Evolutionary conservation across 352 stramenopile species (phyloP), one percentile per base, ranked within the genome.

Genomic region (Phytopythium sindhum): DNA sequence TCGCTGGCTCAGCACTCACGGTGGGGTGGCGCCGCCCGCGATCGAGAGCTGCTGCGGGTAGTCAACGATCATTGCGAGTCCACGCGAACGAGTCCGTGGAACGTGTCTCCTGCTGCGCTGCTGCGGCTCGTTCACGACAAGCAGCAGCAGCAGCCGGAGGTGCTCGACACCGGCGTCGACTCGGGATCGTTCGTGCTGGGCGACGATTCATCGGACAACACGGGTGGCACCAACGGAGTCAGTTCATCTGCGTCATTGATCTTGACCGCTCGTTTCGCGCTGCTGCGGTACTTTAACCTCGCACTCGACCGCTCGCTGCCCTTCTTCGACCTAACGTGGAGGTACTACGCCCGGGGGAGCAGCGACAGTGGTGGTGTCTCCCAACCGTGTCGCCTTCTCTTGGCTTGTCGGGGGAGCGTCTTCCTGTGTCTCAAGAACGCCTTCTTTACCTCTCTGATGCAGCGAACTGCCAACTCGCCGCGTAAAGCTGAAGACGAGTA

Each of bases 401-500:
- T 84, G 0, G 61, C 75, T 15, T 88, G 88, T n/a, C 78, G 89
- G 17, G 78, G 77, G 0, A 84, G 75, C 44, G 59, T 97, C 8
- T 97, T 97, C 57, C 66, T 83, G 17, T 68, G 67, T n/a, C 79
- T 92, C 61, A 97, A 97, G 57, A 90, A 93, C 57, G 55, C 78
- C 0, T 73, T 96, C 12, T 89, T 96, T 64, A 82, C 75, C 2
- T 50, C 72, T 12, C 44, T 96, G 2, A 82, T 97, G 64, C 77
- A 90, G 33, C 80, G 77, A 21, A 97, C 90, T 5, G 71, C 86
- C 4, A 95, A 90, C 29, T 73, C 81, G 0, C 73, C 88, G 1
- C 90, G 88, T 39, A 89, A 87, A 60, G 76, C 84, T 1, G 91
- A 97, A 33, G 91, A 97, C 63, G 91, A 97, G 65, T 97, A 97